These are phyloP conservation scores for Taiozyma sp. DNA, from an alignment of 1,139 yeast genomes.

Conservation along the genomic window DNA sequence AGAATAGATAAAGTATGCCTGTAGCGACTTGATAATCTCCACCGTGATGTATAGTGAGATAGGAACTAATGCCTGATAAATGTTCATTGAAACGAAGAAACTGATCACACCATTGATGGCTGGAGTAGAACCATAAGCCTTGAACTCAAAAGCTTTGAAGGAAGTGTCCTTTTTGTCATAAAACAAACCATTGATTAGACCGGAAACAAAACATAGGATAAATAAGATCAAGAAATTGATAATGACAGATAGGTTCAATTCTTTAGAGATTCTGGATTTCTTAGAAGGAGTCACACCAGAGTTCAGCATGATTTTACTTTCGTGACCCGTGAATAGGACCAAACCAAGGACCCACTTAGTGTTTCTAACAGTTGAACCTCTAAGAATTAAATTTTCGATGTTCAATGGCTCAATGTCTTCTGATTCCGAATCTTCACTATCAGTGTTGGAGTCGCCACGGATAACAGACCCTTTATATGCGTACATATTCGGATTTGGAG, in stretches of 20 bases:
- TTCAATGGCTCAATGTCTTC: slow-evolving; percentile 63
- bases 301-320: slow-evolving; percentile 88
- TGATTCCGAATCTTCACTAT: slow-evolving; percentile 36
- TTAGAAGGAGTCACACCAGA: slow-evolving; percentile 93
- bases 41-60: slow-evolving; percentile 91
- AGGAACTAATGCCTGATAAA: slow-evolving; percentile 89
- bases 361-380: slow-evolving; percentile 91
- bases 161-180: slow-evolving; percentile 51
- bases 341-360: slow-evolving; percentile 92
- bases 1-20: slow-evolving; percentile 87
- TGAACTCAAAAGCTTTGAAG: slow-evolving; percentile 65
- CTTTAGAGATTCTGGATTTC: slow-evolving; percentile 73
- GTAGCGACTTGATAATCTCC: slow-evolving; percentile 91
- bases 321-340: slow-evolving; percentile 85
- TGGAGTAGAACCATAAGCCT: slow-evolving; percentile 51
- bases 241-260: slow-evolving; percentile 75
- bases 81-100: slow-evolving; percentile 83
- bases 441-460: slow-evolving; percentile 14
- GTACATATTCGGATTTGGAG: slow-evolving; percentile 81
- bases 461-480: slow-evolving; percentile 64
- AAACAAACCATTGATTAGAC: slow-evolving; percentile 74
- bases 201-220: slow-evolving; percentile 75
- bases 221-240: slow-evolving; percentile 74
- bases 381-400: slow-evolving; percentile 71
- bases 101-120: slow-evolving; percentile 79